Evolutionary conservation across 2,329 filamentous ascomycete species (phyloP).

Genomic region (Proliferodiscus dingleyae): DNA sequence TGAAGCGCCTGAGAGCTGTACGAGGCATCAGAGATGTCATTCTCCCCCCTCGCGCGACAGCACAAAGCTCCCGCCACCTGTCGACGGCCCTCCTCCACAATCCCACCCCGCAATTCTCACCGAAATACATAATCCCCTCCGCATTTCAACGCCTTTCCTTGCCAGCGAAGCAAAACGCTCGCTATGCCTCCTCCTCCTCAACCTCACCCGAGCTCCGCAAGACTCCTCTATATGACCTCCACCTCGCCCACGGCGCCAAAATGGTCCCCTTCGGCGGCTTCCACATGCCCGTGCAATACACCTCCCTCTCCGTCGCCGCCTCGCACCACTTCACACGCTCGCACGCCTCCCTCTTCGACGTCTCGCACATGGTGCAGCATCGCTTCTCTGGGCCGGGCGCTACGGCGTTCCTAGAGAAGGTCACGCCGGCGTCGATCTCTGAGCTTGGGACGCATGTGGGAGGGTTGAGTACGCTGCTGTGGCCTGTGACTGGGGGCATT

Average conservation of each 20-base stretch:
- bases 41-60: conserved; percentile 5
- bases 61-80: conserved; percentile 19
- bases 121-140: conserved; percentile 4
- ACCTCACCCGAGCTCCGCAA: conserved; percentile 40
- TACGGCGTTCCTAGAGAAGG: conserved; percentile 71
- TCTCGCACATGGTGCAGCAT: conserved; percentile 95
- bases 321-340: conserved; percentile 87
- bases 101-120: conserved; percentile 8
- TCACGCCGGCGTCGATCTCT: conserved; percentile 73
- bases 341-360: conserved; percentile 89
- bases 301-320: conserved; percentile 68
- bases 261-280: conserved; percentile 97
- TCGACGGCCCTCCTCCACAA: conserved; percentile 22
- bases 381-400: conserved; percentile 77
- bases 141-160: conserved; percentile 2
- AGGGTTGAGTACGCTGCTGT: conserved; percentile 79
- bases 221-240: conserved; percentile 75
- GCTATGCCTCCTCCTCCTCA: conserved; percentile 19
- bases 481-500: conserved; percentile 78
- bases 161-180: conserved; percentile 5
- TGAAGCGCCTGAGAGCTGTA: conserved; percentile 29
- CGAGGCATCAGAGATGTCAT: conserved; percentile 17
- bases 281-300: conserved; percentile 89
- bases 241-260: conserved; percentile 75
- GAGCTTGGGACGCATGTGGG: conserved; percentile 63